Evolutionary conservation across 306 rosid genomes (phyloP).

Genomic region (Prunus dulcis): DNA sequence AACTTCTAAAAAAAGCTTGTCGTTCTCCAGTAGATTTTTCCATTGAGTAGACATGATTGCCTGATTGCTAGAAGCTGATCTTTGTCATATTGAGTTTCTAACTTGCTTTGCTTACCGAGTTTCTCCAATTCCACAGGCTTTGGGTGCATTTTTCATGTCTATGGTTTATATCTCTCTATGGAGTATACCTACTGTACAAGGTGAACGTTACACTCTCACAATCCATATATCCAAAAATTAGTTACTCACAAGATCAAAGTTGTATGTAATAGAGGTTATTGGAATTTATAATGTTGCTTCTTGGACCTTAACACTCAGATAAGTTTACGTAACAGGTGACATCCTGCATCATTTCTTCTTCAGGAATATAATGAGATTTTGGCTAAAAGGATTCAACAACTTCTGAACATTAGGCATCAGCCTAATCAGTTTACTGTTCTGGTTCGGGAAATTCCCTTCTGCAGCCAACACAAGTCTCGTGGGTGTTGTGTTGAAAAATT

Average conservation of each 20-base stretch:
- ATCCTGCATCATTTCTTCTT: slow-evolving; percentile 22
- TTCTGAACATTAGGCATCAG: slow-evolving; percentile 49
- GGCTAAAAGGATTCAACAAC: slow-evolving; percentile 57
- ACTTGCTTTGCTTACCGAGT: slow-evolving; percentile 22
- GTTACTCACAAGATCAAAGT: neutral
- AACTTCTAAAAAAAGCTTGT: neutral
- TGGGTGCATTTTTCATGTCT: slow-evolving; percentile 86
- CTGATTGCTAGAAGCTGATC: neutral
- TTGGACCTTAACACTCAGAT: slow-evolving; percentile 20
- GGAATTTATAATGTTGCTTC: slow-evolving; percentile 1
- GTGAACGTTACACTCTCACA: slow-evolving; percentile 37
- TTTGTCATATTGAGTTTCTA: neutral
- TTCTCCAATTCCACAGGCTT: slow-evolving; percentile 56
- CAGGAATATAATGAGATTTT: slow-evolving; percentile 83
- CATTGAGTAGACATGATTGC: neutral
- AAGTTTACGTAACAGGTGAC: slow-evolving; percentile 24
- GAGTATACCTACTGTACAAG: slow-evolving; percentile 67
- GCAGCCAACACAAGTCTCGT: slow-evolving; percentile 57
- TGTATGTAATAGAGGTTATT: neutral
- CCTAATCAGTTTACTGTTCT: slow-evolving; percentile 78
- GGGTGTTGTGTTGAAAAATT: slow-evolving; percentile 71
- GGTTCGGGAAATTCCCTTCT: slow-evolving; percentile 77
- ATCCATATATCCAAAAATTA: neutral
- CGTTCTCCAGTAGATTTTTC: neutral
- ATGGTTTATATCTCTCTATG: slow-evolving; percentile 82